Conservation (phyloP, 805 yeast species). For the Kodamaea laetipori region DNA sequence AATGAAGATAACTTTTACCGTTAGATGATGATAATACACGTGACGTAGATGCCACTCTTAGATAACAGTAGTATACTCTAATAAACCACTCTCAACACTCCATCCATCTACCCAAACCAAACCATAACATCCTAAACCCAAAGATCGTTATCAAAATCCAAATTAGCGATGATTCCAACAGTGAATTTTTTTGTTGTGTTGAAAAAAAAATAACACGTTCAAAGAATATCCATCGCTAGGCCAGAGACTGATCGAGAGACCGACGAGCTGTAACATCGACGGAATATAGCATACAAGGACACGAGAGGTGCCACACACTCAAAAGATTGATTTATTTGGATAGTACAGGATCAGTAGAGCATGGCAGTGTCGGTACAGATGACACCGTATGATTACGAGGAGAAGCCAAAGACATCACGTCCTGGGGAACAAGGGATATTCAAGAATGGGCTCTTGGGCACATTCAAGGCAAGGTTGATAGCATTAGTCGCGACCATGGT, state of each 20-base stretch:
- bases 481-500: conserved; percentile 6
- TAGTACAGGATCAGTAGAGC: not conserved
- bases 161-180: not conserved
- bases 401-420: conserved; percentile 8
- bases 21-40: no score
- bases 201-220: conserved; percentile 8
- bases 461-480: conserved; percentile 9
- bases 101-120: no score
- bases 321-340: not conserved
- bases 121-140: no score
- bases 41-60: no score
- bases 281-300: no score
- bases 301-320: not conserved
- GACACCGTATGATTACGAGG: conserved; percentile 27
- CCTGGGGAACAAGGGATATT: not conserved
- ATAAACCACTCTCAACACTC: no score
- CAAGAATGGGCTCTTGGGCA: not conserved
- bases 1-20: no score
- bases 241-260: conserved; percentile 7
- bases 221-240: conserved; percentile 8
- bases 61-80: no score
- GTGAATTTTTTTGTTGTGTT: conserved; percentile 4
- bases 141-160: no score
- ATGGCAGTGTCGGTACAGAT: conserved; percentile 20
- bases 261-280: no score